Conservation (phyloP, 2,329 filamentous ascomycete species). For the Fusarium sp. region DNA sequence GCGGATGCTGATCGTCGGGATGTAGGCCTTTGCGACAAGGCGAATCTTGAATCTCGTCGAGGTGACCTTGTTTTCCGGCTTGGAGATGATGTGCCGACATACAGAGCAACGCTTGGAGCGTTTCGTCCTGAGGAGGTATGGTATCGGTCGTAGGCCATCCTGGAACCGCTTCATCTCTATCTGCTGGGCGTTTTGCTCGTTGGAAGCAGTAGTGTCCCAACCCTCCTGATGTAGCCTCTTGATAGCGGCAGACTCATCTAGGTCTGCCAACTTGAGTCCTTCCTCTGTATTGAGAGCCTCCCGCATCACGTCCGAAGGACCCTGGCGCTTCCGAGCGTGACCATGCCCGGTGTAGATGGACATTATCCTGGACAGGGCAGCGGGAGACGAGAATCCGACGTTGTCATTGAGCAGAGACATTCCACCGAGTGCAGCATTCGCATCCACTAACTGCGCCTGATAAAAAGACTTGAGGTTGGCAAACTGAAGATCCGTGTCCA, state of each 20-base stretch:
- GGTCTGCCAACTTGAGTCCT: slow-evolving; percentile 73
- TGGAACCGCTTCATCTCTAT: slow-evolving; percentile 72
- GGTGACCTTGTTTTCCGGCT: slow-evolving; percentile 90
- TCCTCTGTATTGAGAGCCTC: slow-evolving; percentile 80
- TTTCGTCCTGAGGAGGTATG: slow-evolving; percentile 88
- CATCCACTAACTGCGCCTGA: slow-evolving; percentile 78
- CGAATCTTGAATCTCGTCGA: slow-evolving; percentile 94
- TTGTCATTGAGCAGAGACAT: slow-evolving; percentile 53
- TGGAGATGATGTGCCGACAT: slow-evolving; percentile 94
- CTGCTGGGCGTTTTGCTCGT: slow-evolving; percentile 65
- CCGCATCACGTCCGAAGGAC: slow-evolving; percentile 80
- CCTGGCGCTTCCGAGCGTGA: slow-evolving; percentile 73
- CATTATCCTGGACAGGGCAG: slow-evolving; percentile 89
- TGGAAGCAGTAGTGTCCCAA: slow-evolving; percentile 72
- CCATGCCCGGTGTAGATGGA: slow-evolving; percentile 81
- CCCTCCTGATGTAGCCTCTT: slow-evolving; percentile 68
- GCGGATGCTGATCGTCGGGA: slow-evolving; percentile 83
- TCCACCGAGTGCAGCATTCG: slow-evolving; percentile 64
- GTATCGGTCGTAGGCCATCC: slow-evolving; percentile 82
- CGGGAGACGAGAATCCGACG: slow-evolving; percentile 77
- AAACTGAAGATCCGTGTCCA: slow-evolving; percentile 79
- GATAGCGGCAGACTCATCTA: slow-evolving; percentile 73
- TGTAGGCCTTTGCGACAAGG: slow-evolving; percentile 87
- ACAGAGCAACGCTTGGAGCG: slow-evolving; percentile 92
- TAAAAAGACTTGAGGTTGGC: slow-evolving; percentile 83